Conservation (phyloP, 1,284 basidiomycete genomes). For the Pseudozyma pruni region DNA sequence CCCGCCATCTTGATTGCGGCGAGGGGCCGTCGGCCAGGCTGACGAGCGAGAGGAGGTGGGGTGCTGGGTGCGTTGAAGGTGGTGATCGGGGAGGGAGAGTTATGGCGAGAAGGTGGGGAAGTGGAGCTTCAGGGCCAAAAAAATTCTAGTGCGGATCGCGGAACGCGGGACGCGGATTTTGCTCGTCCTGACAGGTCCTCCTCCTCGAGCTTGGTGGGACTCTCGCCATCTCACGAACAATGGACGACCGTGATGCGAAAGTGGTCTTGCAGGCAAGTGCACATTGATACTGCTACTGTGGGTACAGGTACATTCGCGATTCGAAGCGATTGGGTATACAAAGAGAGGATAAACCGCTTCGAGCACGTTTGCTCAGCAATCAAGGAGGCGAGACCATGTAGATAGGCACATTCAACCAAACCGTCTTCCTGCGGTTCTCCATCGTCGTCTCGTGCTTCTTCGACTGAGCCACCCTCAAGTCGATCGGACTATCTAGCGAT, state of each 20-base stretch:
- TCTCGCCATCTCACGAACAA: too few species aligned
- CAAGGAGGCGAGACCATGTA: conserved; percentile 31
- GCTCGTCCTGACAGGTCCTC: too few species aligned
- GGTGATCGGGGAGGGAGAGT: not conserved
- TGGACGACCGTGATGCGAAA: too few species aligned
- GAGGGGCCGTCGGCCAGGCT: too few species aligned
- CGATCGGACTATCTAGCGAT: conserved; percentile 15
- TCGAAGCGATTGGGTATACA: not conserved
- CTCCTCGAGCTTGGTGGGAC: too few species aligned
- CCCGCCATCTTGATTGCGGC: conserved; percentile 78
- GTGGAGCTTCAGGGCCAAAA: conserved; percentile 10
- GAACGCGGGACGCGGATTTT: conserved; percentile 20
- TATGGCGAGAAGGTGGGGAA: not conserved
- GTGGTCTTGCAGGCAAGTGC: too few species aligned
- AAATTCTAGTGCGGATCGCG: conserved; percentile 12
- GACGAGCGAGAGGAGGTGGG: not conserved
- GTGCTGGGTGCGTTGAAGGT: not conserved
- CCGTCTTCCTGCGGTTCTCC: conserved; percentile 27
- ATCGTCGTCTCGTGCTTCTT: too few species aligned
- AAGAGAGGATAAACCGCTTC: not conserved
- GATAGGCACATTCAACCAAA: conserved; percentile 36
- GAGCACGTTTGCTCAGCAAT: too few species aligned
- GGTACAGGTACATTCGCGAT: conserved; percentile 16
- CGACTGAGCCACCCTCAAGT: conserved; percentile 28
- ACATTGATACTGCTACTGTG: too few species aligned